A percentile compares a stretch with the other conserved stretches of the same genome.
phyloP scores from a whole-genome alignment of 495 filamentous ascomycete genomes.

The Trichoderma erinaceum region DNA sequence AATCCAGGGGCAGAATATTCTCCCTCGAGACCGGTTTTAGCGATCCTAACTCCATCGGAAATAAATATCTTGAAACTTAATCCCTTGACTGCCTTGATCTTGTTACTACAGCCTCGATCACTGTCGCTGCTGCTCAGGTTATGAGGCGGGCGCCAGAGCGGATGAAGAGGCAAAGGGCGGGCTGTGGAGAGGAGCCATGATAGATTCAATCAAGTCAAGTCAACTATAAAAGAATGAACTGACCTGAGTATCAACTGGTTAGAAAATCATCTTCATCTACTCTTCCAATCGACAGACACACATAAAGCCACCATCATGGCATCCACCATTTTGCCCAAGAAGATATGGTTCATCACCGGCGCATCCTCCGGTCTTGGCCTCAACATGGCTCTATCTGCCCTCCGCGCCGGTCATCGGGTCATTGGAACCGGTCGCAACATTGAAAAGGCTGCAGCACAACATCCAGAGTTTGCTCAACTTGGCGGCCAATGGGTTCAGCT shows the following conservation, averaged over 20 bases:
- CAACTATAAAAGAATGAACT: neutral
- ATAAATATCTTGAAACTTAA: constrained; percentile 19
- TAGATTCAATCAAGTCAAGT: neutral
- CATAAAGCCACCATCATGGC: neutral
- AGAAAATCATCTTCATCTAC: neutral
- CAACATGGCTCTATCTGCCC: constrained; percentile 41
- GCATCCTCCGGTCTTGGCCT: constrained; percentile 50
- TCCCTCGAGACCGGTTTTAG: too few species aligned
- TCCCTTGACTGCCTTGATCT: too few species aligned
- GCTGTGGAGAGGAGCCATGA: neutral
- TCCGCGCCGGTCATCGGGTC: constrained; percentile 46
- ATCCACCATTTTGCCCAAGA: neutral
- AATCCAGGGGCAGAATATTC: too few species aligned
- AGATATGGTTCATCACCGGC: constrained; percentile 51
- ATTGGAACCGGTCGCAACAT: constrained; percentile 48
- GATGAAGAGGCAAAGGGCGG: neutral
- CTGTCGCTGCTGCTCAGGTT: too few species aligned
- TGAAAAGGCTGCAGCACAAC: constrained; percentile 23
- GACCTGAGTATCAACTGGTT: neutral
- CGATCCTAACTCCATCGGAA: too few species aligned
- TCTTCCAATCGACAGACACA: neutral
- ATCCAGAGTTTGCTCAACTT: constrained; percentile 28
- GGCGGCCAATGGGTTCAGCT: constrained; percentile 36
- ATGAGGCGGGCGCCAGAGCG: neutral
- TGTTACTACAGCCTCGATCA: too few species aligned